phyloP scores from a whole-genome alignment of 345 rosid species.

The Syzygium grande region DNA sequence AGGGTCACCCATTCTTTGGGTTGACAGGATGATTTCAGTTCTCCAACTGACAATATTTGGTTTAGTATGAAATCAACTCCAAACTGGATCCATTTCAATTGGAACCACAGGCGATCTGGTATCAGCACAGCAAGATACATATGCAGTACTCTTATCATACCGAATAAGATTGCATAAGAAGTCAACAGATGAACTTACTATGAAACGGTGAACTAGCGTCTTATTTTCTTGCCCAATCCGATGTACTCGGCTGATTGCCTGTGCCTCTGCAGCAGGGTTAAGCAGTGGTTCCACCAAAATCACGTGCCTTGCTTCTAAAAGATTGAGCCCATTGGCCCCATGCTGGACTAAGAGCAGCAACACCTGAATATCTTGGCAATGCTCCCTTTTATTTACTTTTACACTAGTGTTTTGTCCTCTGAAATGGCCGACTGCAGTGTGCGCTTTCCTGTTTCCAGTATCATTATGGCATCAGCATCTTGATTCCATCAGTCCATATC shows the following conservation, averaged over 20 bases:
- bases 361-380: constrained; percentile 44
- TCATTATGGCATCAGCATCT: constrained; percentile 4
- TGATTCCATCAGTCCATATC: background rate
- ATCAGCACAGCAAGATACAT: background rate
- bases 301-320: constrained; percentile 92
- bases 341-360: constrained; percentile 78
- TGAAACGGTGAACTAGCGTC: constrained; percentile 86
- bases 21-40: background rate
- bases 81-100: background rate
- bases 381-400: constrained; percentile 9
- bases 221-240: constrained; percentile 76
- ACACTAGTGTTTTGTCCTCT: constrained; percentile 33
- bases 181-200: constrained; percentile 35
- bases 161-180: background rate
- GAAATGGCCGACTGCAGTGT: constrained; percentile 70
- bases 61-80: background rate
- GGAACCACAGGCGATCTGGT: background rate
- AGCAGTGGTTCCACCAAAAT: constrained; percentile 89
- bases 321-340: constrained; percentile 97
- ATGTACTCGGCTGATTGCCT: constrained; percentile 91
- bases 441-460: constrained; percentile 63
- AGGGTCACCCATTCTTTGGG: background rate
- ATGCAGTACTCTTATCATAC: background rate
- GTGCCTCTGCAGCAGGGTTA: constrained; percentile 96
- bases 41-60: background rate